Evolutionary conservation across 495 filamentous ascomycete genomes (phyloP).

Genomic region (Bathelium albidoporum): DNA sequence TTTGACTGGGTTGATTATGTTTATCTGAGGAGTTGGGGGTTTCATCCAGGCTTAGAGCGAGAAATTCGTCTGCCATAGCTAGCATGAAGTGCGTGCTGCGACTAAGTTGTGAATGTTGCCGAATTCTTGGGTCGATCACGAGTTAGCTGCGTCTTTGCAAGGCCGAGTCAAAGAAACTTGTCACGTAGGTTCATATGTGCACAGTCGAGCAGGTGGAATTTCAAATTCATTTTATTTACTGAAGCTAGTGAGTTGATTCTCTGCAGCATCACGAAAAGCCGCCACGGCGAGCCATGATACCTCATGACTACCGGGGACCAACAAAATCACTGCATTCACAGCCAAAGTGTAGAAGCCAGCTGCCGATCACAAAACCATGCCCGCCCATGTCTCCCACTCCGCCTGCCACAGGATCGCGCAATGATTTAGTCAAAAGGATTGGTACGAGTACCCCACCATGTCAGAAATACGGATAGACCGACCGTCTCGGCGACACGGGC

Average conservation of each 20-base stretch:
- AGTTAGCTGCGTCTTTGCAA: too few relatives aligned
- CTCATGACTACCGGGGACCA: not conserved
- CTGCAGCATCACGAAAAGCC: not conserved
- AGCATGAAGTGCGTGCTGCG: not conserved
- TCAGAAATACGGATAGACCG: constrained; percentile 81
- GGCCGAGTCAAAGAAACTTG: too few relatives aligned
- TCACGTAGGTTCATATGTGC: too few relatives aligned
- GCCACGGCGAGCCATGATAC: not conserved
- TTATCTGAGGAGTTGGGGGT: not conserved
- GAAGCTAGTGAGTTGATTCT: not conserved
- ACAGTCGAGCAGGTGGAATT: too few relatives aligned
- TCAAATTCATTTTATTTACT: not conserved
- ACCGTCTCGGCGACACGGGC: constrained; percentile 87
- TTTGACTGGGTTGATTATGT: not conserved
- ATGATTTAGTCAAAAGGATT: constrained; percentile 45
- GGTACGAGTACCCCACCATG: constrained; percentile 94
- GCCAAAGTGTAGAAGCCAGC: not conserved
- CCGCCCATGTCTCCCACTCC: too few relatives aligned
- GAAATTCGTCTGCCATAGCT: not conserved
- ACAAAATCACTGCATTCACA: not conserved
- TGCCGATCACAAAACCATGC: not conserved
- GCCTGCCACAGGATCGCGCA: not conserved
- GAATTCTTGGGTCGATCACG: too few relatives aligned
- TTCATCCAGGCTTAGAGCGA: not conserved
- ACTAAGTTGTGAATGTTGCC: too few relatives aligned